Evolutionary conservation across 352 stramenopile genomes (phyloP).

Genomic region (Albugo laibachii): DNA sequence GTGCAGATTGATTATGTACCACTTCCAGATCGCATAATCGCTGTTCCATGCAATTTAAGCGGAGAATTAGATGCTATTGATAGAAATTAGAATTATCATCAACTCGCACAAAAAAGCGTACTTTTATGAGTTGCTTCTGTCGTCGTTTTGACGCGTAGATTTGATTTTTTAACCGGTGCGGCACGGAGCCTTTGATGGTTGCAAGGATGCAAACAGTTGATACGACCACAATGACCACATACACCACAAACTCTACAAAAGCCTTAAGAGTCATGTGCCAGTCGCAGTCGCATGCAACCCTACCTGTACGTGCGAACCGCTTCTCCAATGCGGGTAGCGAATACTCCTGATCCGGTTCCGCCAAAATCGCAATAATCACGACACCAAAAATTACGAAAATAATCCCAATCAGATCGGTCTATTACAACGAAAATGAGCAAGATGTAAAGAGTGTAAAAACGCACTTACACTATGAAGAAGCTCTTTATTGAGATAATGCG

Average conservation of each 20-base stretch:
- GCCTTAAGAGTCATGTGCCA: background rate
- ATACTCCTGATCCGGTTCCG: constrained; percentile 71
- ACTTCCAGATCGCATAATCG: constrained; percentile 46
- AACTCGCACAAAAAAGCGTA: background rate
- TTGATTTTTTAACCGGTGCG: constrained; percentile 69
- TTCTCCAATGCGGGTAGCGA: constrained; percentile 63
- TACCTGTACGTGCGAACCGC: constrained; percentile 59
- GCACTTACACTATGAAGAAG: constrained; percentile 18
- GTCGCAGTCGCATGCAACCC: background rate
- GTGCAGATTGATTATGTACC: constrained; percentile 1
- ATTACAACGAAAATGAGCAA: constrained; percentile 1
- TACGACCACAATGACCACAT: constrained; percentile 56
- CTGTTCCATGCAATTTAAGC: constrained; percentile 43
- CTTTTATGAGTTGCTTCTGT: constrained; percentile 67
- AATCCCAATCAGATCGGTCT: constrained; percentile 68
- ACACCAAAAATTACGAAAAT: constrained; percentile 76
- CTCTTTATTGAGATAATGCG: constrained; percentile 71
- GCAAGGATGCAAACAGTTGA: constrained; percentile 64
- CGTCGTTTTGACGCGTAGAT: constrained; percentile 62
- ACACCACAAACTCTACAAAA: constrained; percentile 40
- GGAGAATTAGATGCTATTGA: constrained; percentile 31
- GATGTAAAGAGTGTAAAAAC: background rate
- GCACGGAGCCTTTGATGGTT: constrained; percentile 76
- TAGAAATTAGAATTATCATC: background rate
- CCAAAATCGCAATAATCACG: constrained; percentile 72